Evolutionary conservation across 176 grass and related monocot genomes (phyloP).

Genomic region (Bromus sterilis): DNA sequence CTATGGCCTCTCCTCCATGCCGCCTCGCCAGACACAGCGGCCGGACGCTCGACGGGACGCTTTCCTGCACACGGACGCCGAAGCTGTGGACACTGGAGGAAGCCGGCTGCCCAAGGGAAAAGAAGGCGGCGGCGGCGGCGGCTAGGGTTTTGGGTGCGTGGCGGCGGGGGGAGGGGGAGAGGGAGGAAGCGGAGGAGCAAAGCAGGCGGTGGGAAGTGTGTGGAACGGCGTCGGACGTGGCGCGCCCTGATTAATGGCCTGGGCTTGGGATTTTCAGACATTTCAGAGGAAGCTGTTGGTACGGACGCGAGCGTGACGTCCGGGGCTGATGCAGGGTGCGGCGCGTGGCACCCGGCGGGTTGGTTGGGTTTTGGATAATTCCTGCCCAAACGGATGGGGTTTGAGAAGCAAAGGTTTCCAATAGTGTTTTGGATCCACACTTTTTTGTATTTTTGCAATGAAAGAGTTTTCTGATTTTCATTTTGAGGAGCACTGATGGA

Average conservation of each 20-base stretch:
- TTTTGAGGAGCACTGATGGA: no score
- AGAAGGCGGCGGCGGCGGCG: conserved; percentile 12
- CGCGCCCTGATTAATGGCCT: not conserved
- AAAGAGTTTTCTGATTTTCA: no score
- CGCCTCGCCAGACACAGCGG: not conserved
- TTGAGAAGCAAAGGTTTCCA: not conserved
- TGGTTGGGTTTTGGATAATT: not conserved
- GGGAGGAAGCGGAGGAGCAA: not conserved
- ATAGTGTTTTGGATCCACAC: not conserved
- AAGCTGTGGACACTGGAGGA: not conserved
- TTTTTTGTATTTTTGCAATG: no score
- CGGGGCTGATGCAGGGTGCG: not conserved
- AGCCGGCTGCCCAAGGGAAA: not conserved
- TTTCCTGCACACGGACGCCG: not conserved
- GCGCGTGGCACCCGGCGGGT: not conserved
- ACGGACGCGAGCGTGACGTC: not conserved
- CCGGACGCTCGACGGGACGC: not conserved
- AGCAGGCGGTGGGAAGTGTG: conserved; percentile 15
- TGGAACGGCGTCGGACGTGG: conserved; percentile 23
- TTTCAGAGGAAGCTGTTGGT: not conserved
- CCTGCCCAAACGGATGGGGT: not conserved
- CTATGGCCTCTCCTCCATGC: conserved; percentile 52
- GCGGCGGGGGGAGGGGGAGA: not conserved
- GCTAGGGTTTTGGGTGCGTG: conserved; percentile 33
- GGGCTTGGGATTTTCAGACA: not conserved